Percentiles rank a stretch among this genome's conserved stretches.
Evolutionary conservation across 2,329 filamentous ascomycete species (phyloP).

Genomic region (Acephala macrosclerotiorum): DNA sequence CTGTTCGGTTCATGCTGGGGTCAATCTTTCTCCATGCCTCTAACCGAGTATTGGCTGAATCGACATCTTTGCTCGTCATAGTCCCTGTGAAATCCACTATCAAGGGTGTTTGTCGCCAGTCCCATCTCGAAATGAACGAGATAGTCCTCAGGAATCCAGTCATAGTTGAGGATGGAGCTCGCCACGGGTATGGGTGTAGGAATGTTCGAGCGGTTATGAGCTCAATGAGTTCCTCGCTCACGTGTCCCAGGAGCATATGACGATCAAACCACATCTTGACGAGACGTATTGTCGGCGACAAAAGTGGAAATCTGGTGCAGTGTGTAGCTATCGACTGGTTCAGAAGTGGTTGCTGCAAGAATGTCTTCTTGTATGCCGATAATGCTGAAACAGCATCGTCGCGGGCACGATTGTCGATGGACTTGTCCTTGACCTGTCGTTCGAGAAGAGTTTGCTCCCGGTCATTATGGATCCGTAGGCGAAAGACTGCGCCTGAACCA

Average conservation of each 20-base stretch:
- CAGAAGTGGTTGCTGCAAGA: conserved; percentile 76
- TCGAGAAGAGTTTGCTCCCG: conserved; percentile 84
- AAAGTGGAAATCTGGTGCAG: conserved; percentile 78
- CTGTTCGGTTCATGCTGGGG: conserved; percentile 83
- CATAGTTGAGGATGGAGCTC: conserved; percentile 75
- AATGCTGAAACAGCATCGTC: conserved; percentile 76
- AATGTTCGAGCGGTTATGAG: conserved; percentile 82
- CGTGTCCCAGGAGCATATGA: conserved; percentile 80
- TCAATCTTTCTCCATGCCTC: conserved; percentile 89
- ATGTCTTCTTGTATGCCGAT: conserved; percentile 73
- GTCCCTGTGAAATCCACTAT: conserved; percentile 77
- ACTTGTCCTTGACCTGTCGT: conserved; percentile 78
- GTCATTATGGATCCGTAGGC: conserved; percentile 88
- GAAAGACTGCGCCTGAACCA: conserved; percentile 75
- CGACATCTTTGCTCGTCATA: conserved; percentile 66
- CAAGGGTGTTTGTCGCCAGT: conserved; percentile 86
- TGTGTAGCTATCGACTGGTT: conserved; percentile 82
- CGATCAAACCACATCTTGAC: conserved; percentile 88
- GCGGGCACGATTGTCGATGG: conserved; percentile 67
- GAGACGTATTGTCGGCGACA: conserved; percentile 84
- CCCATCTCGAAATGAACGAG: conserved; percentile 83
- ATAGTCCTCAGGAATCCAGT: conserved; percentile 85
- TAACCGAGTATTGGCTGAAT: conserved; percentile 73
- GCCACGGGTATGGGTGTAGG: conserved; percentile 82
- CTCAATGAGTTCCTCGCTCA: conserved; percentile 84